Conservation (phyloP, 2,329 filamentous ascomycete genomes). For the Neofusicoccum umdonicola region DNA sequence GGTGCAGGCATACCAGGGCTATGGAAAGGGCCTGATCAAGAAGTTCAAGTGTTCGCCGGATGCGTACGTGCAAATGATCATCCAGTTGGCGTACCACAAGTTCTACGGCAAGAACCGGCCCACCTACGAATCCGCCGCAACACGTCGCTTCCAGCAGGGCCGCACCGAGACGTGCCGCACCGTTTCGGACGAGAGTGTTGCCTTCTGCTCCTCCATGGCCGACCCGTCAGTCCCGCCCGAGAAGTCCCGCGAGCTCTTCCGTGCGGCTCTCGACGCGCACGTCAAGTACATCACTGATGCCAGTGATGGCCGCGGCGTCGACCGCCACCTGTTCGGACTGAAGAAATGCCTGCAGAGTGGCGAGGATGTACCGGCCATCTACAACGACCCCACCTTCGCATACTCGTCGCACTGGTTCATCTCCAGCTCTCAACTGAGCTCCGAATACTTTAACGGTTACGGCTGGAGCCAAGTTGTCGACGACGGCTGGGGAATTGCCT, state of each 20-base stretch:
- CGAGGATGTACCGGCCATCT: slow-evolving; percentile 79
- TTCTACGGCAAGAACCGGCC: slow-evolving; percentile 98
- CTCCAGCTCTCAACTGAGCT: slow-evolving; percentile 83
- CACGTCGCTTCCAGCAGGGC: slow-evolving; percentile 91
- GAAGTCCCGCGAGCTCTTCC: slow-evolving; percentile 71
- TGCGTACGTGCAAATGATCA: slow-evolving; percentile 97
- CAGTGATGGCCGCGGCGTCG: slow-evolving; percentile 87
- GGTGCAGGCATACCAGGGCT: slow-evolving; percentile 94
- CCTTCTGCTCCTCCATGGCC: slow-evolving; percentile 86
- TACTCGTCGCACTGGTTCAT: slow-evolving; percentile 91
- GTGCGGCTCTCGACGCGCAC: slow-evolving; percentile 76
- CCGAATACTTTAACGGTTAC: slow-evolving; percentile 98
- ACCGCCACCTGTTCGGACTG: slow-evolving; percentile 93
- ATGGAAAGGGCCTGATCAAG: slow-evolving; percentile 98
- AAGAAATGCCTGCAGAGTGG: slow-evolving; percentile 83
- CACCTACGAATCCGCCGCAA: slow-evolving; percentile 95
- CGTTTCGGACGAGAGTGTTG: slow-evolving; percentile 86
- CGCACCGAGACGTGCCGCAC: slow-evolving; percentile 94
- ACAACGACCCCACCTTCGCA: slow-evolving; percentile 77
- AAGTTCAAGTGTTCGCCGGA: slow-evolving; percentile 98
- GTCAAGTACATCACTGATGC: slow-evolving; percentile 89
- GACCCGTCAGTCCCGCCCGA: slow-evolving; percentile 63
- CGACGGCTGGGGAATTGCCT: slow-evolving; percentile 93
- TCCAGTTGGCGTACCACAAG: slow-evolving; percentile 96
- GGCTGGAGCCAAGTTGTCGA: slow-evolving; percentile 98